Percentiles rank a stretch among this genome's conserved stretches.
These are phyloP conservation scores for Borovskyia barvae DNA, from an alignment of 208 protist genomes.

Conservation along the genomic window DNA sequence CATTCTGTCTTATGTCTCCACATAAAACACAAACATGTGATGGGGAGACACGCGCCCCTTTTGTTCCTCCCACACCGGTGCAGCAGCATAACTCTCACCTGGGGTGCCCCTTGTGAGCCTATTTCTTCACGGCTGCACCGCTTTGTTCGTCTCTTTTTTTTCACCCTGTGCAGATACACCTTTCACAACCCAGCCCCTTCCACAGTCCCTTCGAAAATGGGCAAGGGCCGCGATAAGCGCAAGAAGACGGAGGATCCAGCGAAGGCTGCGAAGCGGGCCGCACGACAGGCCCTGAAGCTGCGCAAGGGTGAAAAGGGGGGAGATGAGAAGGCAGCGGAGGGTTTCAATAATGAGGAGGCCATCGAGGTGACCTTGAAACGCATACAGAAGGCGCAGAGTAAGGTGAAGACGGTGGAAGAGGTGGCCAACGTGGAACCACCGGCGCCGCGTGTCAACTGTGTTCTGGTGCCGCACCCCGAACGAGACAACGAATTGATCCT, in stretches of 20 bases:
- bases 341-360: slow-evolving; percentile 88
- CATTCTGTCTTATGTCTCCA: too few relatives aligned
- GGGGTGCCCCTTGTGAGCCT: too few relatives aligned
- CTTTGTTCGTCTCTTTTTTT: slow-evolving; percentile 2
- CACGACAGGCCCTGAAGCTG: slow-evolving; percentile 62
- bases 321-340: slow-evolving; percentile 8
- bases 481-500: slow-evolving; percentile 78
- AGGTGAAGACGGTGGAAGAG: slow-evolving; percentile 61
- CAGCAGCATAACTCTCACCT: too few relatives aligned
- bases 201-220: slow-evolving; percentile 44
- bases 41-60: too few relatives aligned
- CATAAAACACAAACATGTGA: too few relatives aligned
- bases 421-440: slow-evolving; percentile 61
- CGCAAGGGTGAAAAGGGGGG: slow-evolving; percentile 35
- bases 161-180: neutral
- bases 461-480: slow-evolving; percentile 73
- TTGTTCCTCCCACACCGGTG: too few relatives aligned
- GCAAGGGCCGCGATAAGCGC: slow-evolving; percentile 90
- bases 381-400: slow-evolving; percentile 73
- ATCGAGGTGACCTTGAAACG: slow-evolving; percentile 81
- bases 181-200: neutral
- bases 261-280: slow-evolving; percentile 74
- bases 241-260: slow-evolving; percentile 85
- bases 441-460: slow-evolving; percentile 76
- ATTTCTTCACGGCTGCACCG: too few relatives aligned